These are phyloP conservation scores for Hydrangea macrophylla DNA, from an alignment of 148 eudicot species.

Conservation along the genomic window DNA sequence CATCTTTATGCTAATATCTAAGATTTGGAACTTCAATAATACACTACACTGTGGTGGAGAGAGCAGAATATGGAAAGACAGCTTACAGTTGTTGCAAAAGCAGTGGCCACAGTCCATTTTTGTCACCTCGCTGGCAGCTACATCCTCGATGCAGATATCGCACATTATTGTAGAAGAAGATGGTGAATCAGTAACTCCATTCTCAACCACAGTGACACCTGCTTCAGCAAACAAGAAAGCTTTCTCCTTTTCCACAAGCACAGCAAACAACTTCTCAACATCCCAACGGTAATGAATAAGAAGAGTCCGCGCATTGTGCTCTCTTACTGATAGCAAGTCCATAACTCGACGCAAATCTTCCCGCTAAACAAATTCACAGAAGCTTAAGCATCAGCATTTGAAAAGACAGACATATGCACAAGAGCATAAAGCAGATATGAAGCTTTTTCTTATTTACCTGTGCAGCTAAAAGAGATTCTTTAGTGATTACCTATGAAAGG, in stretches of 20 bases:
- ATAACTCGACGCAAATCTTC: slow-evolving; percentile 65
- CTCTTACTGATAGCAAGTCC: slow-evolving; percentile 60
- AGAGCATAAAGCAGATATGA: background rate
- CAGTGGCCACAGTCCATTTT: slow-evolving; percentile 73
- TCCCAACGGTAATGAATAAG: slow-evolving; percentile 76
- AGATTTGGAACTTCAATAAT: background rate
- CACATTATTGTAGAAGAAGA: slow-evolving; percentile 38
- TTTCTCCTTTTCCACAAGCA: slow-evolving; percentile 58
- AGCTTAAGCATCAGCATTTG: background rate
- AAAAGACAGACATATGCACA: background rate
- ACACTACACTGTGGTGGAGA: background rate
- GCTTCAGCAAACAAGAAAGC: slow-evolving; percentile 52
- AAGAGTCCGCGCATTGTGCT: slow-evolving; percentile 65
- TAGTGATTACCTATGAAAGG: slow-evolving; percentile 58
- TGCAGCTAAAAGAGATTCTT: slow-evolving; percentile 57
- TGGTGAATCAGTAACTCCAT: slow-evolving; percentile 20
- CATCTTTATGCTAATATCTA: background rate
- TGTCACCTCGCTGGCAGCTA: slow-evolving; percentile 37
- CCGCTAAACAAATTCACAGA: slow-evolving; percentile 30
- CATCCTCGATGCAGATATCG: slow-evolving; percentile 57
- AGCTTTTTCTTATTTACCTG: slow-evolving; percentile 35
- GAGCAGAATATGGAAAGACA: background rate
- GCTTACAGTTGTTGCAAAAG: slow-evolving; percentile 72
- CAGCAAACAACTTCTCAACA: slow-evolving; percentile 50
- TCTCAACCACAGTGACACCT: slow-evolving; percentile 40